Evolutionary conservation across 371 early-diverging fungal species (phyloP), one percentile per base, ranked within the genome.

Genomic region (Syncephalis fuscata): DNA sequence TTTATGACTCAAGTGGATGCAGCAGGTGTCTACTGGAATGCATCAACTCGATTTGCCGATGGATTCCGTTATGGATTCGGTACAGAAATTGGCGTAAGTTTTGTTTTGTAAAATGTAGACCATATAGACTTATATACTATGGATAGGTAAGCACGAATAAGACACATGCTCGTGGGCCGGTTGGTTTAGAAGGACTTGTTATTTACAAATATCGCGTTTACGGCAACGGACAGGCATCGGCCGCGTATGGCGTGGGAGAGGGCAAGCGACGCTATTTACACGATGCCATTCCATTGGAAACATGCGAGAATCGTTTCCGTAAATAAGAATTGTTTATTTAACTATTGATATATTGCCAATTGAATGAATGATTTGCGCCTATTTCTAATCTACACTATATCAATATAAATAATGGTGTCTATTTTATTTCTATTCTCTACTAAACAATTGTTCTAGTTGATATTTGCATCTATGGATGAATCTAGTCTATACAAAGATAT

Each of bases 11-110:
- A 75, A 5, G 92, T 96, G 1, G 97, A 93, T 62, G 83, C 92
- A n/a, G 94, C 94, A 14, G 94, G 94, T 16, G 92, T 90, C 36
- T 96, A 83, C 64, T 91, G 90, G 89, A 96, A 96, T 58, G 92
- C 92, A 1, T 80, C 80, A 53, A 92, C 93, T 16, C 72, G 97
- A 19, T 94, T 96, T 64, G 91, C 97, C 21, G 97, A 96, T 62
- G 97, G 97, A 3, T 96, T 94, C 78, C 74, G 97, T 41, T 96
- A 92, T 62, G 93, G 93, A 5, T 94, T 94, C 64, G 94, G 97
- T 27, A 86, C 93, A 1, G 97, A 94, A 67, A 88, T 96, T 42
- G 95, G 95, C 27, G 91, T 84, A 56, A 59, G 62, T 54, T 16
- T 10, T 39, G 16, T 46, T 24, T 46, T 39, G 16, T 49, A 0